Percentiles rank a stretch among this genome's conserved stretches.
Evolutionary conservation across 169 alveolate genomes (phyloP).

Genomic region (Plasmodium ovale): DNA sequence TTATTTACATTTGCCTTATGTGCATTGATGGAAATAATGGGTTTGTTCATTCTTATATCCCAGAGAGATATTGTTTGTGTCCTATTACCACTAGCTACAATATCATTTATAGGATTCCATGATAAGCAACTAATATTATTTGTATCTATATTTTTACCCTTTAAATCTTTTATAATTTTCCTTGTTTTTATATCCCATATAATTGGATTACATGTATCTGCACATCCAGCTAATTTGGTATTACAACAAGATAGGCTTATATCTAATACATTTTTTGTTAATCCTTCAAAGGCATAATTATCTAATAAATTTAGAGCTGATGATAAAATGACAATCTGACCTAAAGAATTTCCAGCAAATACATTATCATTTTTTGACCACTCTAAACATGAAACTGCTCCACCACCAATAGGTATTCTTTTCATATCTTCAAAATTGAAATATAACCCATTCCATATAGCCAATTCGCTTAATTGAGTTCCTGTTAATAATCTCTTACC

Average conservation of each 20-base stretch:
- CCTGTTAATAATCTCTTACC: slow-evolving; percentile 91
- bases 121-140: slow-evolving; percentile 86
- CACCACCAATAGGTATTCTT: slow-evolving; percentile 88
- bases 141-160: slow-evolving; percentile 84
- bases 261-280: slow-evolving; percentile 82
- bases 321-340: slow-evolving; percentile 86
- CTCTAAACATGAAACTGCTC: slow-evolving; percentile 87
- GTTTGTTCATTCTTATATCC: slow-evolving; percentile 87
- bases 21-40: slow-evolving; percentile 88
- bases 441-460: slow-evolving; percentile 90
- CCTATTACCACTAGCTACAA: slow-evolving; percentile 90
- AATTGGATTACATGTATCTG: slow-evolving; percentile 86
- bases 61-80: slow-evolving; percentile 88
- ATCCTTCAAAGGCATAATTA: slow-evolving; percentile 85
- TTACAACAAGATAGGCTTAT: slow-evolving; percentile 84
- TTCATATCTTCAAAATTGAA: slow-evolving; percentile 91
- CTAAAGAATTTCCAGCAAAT: slow-evolving; percentile 87
- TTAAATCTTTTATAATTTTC: slow-evolving; percentile 77
- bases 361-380: slow-evolving; percentile 86
- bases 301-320: slow-evolving; percentile 86
- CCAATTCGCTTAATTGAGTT: slow-evolving; percentile 90
- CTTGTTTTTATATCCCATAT: slow-evolving; percentile 85
- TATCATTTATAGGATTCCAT: slow-evolving; percentile 89
- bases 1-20: slow-evolving; percentile 88
- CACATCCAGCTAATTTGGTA: slow-evolving; percentile 84